Base-by-base conservation (phyloP, 306 rosid genomes). In the Ziziphus jujuba region DNA sequence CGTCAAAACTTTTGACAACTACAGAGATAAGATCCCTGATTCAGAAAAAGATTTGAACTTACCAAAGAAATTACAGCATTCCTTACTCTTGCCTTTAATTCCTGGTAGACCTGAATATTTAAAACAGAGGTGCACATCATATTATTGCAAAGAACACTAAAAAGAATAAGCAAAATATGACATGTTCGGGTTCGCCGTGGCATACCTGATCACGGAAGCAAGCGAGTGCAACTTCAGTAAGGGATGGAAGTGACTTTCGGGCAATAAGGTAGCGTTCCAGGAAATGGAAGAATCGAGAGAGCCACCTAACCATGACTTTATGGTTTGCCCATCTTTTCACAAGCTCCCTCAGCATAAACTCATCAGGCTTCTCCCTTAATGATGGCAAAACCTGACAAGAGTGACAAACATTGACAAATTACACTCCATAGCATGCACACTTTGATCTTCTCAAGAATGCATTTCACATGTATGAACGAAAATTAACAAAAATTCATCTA, bases 291-390 rank as follows among this genome's bases (percentile, higher is more conserved):
- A 87, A 67, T 43, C 84, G 84, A 66, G 85, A 84, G 57, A 87
- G 90, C 81, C 92, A 86, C n/a, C 71, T 51, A 58, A 87, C 89
- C 97, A 87, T 82, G 47, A 58, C 76, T 77, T 87, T 87, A 75
- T 91, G 90, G 81, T 85, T 84, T 48, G 82, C 83, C 97, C 97
- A 90, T 84, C 92, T 85, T 85, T 71, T 82, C 66, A 80, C 86
- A 33, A 91, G 86, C 74, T 86, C 95, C 64, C 77, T 80, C 71
- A 91, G 66, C 92, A 91, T 76, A 69, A 79, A 43, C 43, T 84
- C 92, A 64, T 82, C 88, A 66, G 86, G 84, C 78, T 91, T 86
- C 69, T 71, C 97, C 73, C 80, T 61, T 78, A 87, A 72, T 60
- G 90, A 87, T 64, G 91, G 95, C 73, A 90, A 77, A 40, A 87